Evolutionary conservation across 441 rosid species (phyloP).

Genomic region (Metrosideros polymorpha): DNA sequence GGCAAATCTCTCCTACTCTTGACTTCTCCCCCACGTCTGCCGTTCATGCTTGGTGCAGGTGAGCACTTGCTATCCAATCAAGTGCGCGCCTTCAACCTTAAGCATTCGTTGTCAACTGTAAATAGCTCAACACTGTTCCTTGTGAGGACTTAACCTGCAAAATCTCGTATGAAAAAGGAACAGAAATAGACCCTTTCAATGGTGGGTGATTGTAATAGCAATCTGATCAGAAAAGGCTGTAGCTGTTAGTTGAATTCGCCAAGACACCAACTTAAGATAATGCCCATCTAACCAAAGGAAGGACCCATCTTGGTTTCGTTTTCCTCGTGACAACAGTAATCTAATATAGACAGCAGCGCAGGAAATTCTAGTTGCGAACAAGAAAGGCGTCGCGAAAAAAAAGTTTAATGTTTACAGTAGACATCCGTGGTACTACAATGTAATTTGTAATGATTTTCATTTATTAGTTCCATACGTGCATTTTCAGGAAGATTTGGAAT

Average conservation of each 20-base stretch:
- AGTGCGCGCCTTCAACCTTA: constrained; percentile 38
- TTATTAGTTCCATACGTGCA: not conserved
- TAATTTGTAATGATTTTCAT: not conserved
- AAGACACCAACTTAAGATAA: constrained; percentile 24
- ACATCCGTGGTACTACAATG: not conserved
- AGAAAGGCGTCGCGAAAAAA: not conserved
- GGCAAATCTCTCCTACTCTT: constrained; percentile 22
- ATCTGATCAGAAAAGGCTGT: constrained; percentile 23
- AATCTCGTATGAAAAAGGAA: not conserved
- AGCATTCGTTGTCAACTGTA: constrained; percentile 23
- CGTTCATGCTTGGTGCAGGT: constrained; percentile 22
- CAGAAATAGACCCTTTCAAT: not conserved
- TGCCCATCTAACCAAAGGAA: constrained; percentile 23
- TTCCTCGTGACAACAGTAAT: not conserved
- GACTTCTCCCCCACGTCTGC: constrained; percentile 54
- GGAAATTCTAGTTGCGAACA: not conserved
- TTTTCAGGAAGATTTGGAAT: not conserved
- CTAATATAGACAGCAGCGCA: not conserved
- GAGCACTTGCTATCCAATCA: constrained; percentile 49
- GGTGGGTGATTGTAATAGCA: not conserved
- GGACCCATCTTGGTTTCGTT: not conserved
- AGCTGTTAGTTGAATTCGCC: constrained; percentile 26
- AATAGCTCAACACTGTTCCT: not conserved
- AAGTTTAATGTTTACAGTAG: not conserved
- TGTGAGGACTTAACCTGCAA: not conserved